These are phyloP conservation scores for Saccharomycopsis sp. DNA, from an alignment of 805 yeast species.

Conservation along the genomic window DNA sequence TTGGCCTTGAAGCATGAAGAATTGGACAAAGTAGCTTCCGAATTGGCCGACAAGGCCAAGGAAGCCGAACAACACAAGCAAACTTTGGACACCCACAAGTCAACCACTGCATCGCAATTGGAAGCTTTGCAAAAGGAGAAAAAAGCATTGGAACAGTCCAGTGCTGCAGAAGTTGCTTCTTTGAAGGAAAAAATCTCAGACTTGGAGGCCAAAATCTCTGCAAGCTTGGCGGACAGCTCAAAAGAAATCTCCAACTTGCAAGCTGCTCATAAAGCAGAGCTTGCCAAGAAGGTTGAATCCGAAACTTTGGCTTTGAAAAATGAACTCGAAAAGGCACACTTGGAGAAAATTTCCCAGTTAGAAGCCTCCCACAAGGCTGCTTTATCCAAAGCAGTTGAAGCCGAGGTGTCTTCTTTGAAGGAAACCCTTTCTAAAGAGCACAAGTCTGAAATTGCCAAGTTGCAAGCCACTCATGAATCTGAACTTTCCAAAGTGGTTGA, in stretches of 20 bases:
- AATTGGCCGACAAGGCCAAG: neutral
- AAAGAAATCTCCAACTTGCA: no score
- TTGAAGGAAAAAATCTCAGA: conserved; percentile 4
- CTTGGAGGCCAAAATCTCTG: conserved; percentile 8
- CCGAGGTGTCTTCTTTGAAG: neutral
- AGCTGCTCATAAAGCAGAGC: conserved; percentile 4
- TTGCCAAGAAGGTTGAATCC: conserved; percentile 2
- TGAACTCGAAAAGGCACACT: conserved; percentile 1
- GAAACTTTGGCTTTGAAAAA: neutral
- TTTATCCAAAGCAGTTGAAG: neutral
- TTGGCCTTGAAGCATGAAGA: neutral
- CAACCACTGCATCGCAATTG: no score
- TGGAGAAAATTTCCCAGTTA: neutral
- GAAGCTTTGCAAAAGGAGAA: neutral
- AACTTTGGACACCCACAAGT: no score
- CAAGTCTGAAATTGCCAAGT: conserved; percentile 1
- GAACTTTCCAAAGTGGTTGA: neutral
- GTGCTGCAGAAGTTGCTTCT: neutral
- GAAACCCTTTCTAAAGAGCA: conserved; percentile 1
- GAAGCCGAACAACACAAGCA: conserved; percentile 5
- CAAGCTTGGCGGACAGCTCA: no score
- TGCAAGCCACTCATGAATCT: neutral
- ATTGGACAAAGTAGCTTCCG: neutral
- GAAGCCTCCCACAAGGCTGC: conserved; percentile 2
- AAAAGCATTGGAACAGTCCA: neutral